A percentile compares a stretch with the other conserved stretches of the same genome.
phyloP scores from a whole-genome alignment of 805 yeast genomes.

The Candida railenensis region DNA sequence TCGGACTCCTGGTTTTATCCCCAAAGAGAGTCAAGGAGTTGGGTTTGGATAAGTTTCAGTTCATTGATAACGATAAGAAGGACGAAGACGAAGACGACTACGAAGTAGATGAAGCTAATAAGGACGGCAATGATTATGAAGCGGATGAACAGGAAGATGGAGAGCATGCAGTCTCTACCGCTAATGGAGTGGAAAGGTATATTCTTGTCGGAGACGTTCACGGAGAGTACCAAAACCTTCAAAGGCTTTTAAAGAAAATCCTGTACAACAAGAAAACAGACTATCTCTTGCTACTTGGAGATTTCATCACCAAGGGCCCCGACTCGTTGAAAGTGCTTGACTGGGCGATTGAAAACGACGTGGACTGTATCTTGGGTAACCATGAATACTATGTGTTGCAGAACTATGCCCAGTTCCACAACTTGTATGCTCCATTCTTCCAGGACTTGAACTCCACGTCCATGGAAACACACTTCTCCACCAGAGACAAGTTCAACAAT shows the following conservation, averaged over 20 bases:
- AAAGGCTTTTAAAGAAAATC: constrained; percentile 50
- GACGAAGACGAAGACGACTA: constrained; percentile 6
- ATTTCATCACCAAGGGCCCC: constrained; percentile 82
- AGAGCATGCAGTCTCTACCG: not conserved
- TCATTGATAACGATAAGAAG: constrained; percentile 1
- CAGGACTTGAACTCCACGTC: constrained; percentile 8
- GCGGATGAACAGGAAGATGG: not conserved
- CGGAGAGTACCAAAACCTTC: constrained; percentile 64
- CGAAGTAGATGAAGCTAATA: constrained; percentile 1
- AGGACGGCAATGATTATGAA: constrained; percentile 3
- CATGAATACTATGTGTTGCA: constrained; percentile 76
- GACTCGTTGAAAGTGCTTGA: constrained; percentile 70
- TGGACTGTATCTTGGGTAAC: constrained; percentile 83
- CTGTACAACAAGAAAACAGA: constrained; percentile 50
- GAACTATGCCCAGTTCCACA: constrained; percentile 62
- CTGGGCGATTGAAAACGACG: constrained; percentile 53
- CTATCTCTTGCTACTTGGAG: constrained; percentile 73
- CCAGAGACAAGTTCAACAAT: constrained; percentile 19
- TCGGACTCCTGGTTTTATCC: constrained; percentile 25
- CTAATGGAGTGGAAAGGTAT: constrained; percentile 40
- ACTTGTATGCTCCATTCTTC: constrained; percentile 36
- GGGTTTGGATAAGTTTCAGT: constrained; percentile 11
- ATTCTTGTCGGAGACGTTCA: constrained; percentile 86
- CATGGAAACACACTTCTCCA: not conserved
- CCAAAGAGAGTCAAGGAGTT: constrained; percentile 12